Evolutionary conservation across 805 yeast species (phyloP).

Genomic region (Candida orba): DNA sequence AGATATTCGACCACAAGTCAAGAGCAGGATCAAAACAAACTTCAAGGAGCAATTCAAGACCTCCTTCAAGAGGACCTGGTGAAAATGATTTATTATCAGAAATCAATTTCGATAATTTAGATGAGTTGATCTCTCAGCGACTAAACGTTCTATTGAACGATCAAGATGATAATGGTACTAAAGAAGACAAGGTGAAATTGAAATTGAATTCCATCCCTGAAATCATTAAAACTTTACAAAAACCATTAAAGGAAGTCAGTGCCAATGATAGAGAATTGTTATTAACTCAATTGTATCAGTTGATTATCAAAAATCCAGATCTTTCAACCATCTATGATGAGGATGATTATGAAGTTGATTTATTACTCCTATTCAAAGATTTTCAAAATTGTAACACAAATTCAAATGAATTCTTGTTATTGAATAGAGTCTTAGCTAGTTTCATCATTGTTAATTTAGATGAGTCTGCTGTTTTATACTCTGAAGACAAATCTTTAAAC

Average conservation of each 20-base stretch:
- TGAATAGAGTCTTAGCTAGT: conserved; percentile 16
- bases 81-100: conserved; percentile 18
- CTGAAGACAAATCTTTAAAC: conserved; percentile 12
- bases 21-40: background rate
- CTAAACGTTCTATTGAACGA: conserved; percentile 14
- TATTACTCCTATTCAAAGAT: conserved; percentile 12
- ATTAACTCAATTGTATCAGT: conserved; percentile 19
- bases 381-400: conserved; percentile 14
- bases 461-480: conserved; percentile 14
- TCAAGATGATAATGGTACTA: conserved; percentile 4
- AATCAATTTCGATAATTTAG: conserved; percentile 21
- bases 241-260: conserved; percentile 16
- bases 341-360: conserved; percentile 13
- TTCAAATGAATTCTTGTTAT: conserved; percentile 10
- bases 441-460: conserved; percentile 20
- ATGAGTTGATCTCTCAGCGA: conserved; percentile 19
- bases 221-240: conserved; percentile 16
- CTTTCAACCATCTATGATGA: conserved; percentile 11
- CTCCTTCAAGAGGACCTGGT: conserved; percentile 11
- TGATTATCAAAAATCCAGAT: conserved; percentile 15
- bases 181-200: conserved; percentile 6
- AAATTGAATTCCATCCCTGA: conserved; percentile 20
- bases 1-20: background rate
- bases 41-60: conserved; percentile 8
- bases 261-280: conserved; percentile 20